A percentile compares a stretch with the other conserved stretches of the same genome.
These are phyloP conservation scores for Boletus pseudo-olivaceus DNA, from an alignment of 768 basidiomycete genomes.

Conservation along the genomic window DNA sequence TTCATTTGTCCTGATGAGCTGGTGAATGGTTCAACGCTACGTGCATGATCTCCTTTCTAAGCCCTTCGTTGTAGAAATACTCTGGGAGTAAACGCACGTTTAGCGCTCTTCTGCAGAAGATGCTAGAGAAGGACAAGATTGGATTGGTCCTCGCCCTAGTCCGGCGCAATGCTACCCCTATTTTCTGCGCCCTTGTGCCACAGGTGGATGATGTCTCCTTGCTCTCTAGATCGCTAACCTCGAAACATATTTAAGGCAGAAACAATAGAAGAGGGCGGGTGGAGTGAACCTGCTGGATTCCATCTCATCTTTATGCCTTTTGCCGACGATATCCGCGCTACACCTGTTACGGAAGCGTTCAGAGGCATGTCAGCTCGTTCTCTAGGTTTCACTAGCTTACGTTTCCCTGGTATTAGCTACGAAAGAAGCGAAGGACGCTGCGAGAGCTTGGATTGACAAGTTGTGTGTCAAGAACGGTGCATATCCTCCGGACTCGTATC, in stretches of 20 bases:
- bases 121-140: slow-evolving; percentile 77
- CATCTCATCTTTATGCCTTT: slow-evolving; percentile 93
- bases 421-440: slow-evolving; percentile 62
- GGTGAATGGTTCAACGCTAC: slow-evolving; percentile 39
- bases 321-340: slow-evolving; percentile 87
- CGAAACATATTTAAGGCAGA: slow-evolving; percentile 51
- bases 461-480: slow-evolving; percentile 71
- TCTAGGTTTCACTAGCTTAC: background rate
- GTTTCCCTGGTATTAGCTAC: slow-evolving; percentile 46
- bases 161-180: slow-evolving; percentile 68
- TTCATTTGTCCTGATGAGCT: slow-evolving; percentile 93
- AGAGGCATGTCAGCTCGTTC: slow-evolving; percentile 45
- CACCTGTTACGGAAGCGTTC: slow-evolving; percentile 62
- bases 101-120: slow-evolving; percentile 77
- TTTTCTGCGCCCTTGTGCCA: slow-evolving; percentile 82
- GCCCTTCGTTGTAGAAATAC: slow-evolving; percentile 48
- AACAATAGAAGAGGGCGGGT: slow-evolving; percentile 62
- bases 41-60: background rate
- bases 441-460: slow-evolving; percentile 73
- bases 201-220: slow-evolving; percentile 50
- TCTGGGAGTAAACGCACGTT: slow-evolving; percentile 93
- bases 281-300: slow-evolving; percentile 84
- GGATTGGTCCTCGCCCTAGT: slow-evolving; percentile 71
- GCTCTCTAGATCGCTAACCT: background rate
- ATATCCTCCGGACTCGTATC: slow-evolving; percentile 87